Evolutionary conservation across 73 alveolate species (phyloP).

Genomic region (Tetrahymena malaccensis): DNA sequence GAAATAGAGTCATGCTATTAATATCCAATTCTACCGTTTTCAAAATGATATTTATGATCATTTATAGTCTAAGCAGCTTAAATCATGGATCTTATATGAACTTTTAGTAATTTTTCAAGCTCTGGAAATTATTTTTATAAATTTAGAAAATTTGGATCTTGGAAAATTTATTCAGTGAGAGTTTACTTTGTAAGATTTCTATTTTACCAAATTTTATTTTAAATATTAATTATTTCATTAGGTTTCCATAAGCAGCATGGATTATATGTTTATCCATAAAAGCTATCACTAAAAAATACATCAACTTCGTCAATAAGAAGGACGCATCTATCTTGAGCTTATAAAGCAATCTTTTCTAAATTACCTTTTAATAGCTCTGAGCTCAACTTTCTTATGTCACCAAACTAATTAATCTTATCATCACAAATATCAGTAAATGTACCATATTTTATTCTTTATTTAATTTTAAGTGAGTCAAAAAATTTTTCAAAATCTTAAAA

Average conservation of each 20-base stretch:
- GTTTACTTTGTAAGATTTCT: not conserved
- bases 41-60: not conserved
- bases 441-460: not conserved
- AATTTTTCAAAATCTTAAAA: conserved; percentile 5
- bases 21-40: not conserved
- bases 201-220: not conserved
- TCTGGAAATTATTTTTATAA: not conserved
- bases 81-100: not conserved
- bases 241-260: not conserved
- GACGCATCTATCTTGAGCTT: not conserved
- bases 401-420: not conserved
- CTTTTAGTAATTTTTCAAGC: not conserved
- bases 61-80: not conserved
- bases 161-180: not conserved
- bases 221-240: not conserved
- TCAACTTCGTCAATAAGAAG: conserved; percentile 50
- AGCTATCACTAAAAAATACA: conserved; percentile 34
- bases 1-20: not conserved
- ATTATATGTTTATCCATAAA: conserved; percentile 34
- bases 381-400: not conserved
- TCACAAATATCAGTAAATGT: not conserved
- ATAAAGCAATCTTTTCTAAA: not conserved
- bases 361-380: not conserved
- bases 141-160: not conserved
- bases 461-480: not conserved